These are phyloP conservation scores for Lipomyces mesembrius DNA, from an alignment of 805 yeast genomes.

Conservation along the genomic window DNA sequence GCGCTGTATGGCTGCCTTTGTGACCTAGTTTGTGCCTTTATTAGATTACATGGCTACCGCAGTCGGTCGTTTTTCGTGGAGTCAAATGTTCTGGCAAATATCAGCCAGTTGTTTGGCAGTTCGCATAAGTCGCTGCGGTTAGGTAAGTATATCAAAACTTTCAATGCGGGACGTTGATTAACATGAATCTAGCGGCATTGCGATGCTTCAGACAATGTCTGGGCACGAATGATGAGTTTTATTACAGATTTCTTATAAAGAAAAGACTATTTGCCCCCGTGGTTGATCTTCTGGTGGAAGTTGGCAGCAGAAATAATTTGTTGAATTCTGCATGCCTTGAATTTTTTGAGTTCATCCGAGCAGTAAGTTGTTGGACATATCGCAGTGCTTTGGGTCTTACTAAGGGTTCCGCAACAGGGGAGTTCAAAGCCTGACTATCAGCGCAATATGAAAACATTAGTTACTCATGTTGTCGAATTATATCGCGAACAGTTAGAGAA, in stretches of 20 bases:
- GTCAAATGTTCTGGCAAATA: slow-evolving; percentile 60
- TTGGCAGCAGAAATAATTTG: slow-evolving; percentile 60
- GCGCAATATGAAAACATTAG: slow-evolving; percentile 42
- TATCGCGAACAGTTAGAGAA: slow-evolving; percentile 44
- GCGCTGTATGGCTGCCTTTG: slow-evolving; percentile 61
- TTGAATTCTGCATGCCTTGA: slow-evolving; percentile 78
- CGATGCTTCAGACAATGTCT: slow-evolving; percentile 70
- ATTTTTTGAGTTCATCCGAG: slow-evolving; percentile 56
- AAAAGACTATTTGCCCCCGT: slow-evolving; percentile 57
- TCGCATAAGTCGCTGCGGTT: slow-evolving; percentile 46
- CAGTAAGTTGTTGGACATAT: slow-evolving; percentile 30
- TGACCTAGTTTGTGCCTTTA: slow-evolving; percentile 70
- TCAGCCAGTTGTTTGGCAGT: slow-evolving; percentile 55
- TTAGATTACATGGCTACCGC: slow-evolving; percentile 63
- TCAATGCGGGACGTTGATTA: slow-evolving; percentile 36
- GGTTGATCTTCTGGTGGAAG: slow-evolving; percentile 55
- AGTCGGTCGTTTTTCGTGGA: slow-evolving; percentile 69
- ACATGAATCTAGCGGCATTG: slow-evolving; percentile 67
- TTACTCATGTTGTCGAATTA: slow-evolving; percentile 44
- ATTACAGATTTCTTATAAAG: slow-evolving; percentile 60
- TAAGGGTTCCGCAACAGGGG: slow-evolving; percentile 5
- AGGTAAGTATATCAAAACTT: slow-evolving; percentile 9
- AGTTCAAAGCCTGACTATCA: slow-evolving; percentile 30
- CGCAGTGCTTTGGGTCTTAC: not conserved
- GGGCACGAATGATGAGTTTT: slow-evolving; percentile 63